These are phyloP conservation scores for Solanum phureja DNA, from an alignment of 257 asterid species.

Conservation along the genomic window DNA sequence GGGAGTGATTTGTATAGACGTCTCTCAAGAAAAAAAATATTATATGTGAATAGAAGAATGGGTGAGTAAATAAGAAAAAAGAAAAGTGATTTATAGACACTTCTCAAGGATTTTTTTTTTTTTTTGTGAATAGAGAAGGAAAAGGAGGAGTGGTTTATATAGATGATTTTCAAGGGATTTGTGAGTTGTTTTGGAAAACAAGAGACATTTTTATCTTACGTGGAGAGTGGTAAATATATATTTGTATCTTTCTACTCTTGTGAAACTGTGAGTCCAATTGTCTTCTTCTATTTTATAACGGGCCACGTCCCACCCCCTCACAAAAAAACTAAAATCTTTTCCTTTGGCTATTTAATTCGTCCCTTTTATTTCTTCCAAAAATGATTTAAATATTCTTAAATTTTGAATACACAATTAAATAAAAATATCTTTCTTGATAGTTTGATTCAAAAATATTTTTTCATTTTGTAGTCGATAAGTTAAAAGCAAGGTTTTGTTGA, in stretches of 20 bases:
- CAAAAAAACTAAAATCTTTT: neutral
- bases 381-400: neutral
- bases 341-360: neutral
- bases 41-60: neutral
- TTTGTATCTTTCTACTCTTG: neutral
- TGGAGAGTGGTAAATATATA: neutral
- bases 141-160: neutral
- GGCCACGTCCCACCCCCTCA: neutral
- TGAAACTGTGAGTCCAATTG: neutral
- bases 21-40: neutral
- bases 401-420: neutral
- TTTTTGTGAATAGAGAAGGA: neutral
- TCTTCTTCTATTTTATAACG: neutral
- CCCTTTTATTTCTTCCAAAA: neutral
- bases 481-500: neutral
- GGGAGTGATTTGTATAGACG: neutral
- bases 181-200: neutral
- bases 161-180: neutral
- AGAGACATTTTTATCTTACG: neutral
- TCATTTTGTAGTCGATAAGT: neutral
- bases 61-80: neutral
- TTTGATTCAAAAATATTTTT: neutral
- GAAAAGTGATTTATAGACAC: neutral
- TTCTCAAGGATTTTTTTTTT: neutral
- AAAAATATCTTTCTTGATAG: neutral